phyloP scores from a whole-genome alignment of 352 stramenopile genomes.

The Elongisporangium undulatum region DNA sequence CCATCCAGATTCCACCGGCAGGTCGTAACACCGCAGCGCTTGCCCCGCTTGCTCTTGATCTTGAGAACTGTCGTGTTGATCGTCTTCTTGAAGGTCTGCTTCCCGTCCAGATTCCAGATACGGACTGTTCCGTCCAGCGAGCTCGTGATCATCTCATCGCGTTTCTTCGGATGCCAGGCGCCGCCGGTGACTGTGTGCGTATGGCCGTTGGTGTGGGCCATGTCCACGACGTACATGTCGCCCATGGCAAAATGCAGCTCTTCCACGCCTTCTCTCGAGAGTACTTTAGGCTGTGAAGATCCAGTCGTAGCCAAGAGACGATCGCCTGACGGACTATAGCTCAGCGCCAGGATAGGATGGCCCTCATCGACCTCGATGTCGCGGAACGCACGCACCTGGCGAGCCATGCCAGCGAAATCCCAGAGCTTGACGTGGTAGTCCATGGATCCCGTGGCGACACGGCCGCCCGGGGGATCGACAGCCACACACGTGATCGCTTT shows the following conservation, averaged over 20 bases:
- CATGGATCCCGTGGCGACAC: constrained; percentile 74
- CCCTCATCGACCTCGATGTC: constrained; percentile 79
- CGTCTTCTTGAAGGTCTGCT: constrained; percentile 71
- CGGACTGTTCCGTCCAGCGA: constrained; percentile 78
- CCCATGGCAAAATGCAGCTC: constrained; percentile 78
- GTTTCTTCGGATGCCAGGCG: constrained; percentile 59
- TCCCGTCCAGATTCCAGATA: constrained; percentile 66
- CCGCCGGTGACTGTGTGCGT: constrained; percentile 70
- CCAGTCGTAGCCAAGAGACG: constrained; percentile 62
- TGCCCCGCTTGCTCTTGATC: constrained; percentile 73
- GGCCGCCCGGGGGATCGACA: constrained; percentile 57
- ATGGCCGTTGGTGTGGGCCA: constrained; percentile 80
- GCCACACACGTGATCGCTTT: constrained; percentile 71
- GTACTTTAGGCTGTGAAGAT: constrained; percentile 71
- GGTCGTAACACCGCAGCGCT: constrained; percentile 64
- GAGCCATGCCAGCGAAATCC: constrained; percentile 85
- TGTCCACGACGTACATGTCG: constrained; percentile 87
- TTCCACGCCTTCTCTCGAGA: constrained; percentile 73
- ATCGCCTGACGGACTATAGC: constrained; percentile 79
- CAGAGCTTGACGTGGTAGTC: constrained; percentile 86
- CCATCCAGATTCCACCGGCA: constrained; percentile 70
- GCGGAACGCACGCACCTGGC: constrained; percentile 73
- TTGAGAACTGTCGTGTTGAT: constrained; percentile 82
- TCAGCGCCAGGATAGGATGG: constrained; percentile 69
- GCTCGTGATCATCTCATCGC: constrained; percentile 77